A percentile compares a stretch with the other conserved stretches of the same genome.
Evolutionary conservation across 306 rosid genomes (phyloP).

Genomic region (Prunus armeniaca): DNA sequence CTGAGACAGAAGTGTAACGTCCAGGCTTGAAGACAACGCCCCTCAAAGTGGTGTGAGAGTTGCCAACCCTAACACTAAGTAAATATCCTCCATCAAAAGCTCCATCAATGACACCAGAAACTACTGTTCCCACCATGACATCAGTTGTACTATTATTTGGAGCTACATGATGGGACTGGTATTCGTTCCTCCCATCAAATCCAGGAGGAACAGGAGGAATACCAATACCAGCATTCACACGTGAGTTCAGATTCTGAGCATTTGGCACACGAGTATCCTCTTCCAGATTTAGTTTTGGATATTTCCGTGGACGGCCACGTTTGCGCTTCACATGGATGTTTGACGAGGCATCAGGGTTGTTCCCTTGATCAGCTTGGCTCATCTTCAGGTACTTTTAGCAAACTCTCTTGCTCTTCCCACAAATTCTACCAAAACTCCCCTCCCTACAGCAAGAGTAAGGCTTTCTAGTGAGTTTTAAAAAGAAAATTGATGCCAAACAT

Average conservation of each 20-base stretch:
- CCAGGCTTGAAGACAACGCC: constrained; percentile 91
- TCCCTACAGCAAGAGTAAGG: constrained; percentile 24
- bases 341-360: constrained; percentile 50
- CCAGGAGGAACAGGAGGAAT: constrained; percentile 44
- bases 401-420: constrained; percentile 2
- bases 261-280: constrained; percentile 31
- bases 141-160: constrained; percentile 35
- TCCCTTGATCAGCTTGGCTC: constrained; percentile 57
- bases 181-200: constrained; percentile 46
- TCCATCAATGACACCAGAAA: constrained; percentile 84
- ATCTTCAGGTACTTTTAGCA: constrained; percentile 31
- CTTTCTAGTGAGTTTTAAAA: neutral
- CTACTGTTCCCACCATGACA: constrained; percentile 61
- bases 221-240: constrained; percentile 25
- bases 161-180: constrained; percentile 46
- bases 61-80: constrained; percentile 74
- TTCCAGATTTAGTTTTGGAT: constrained; percentile 52
- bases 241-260: constrained; percentile 37
- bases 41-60: constrained; percentile 65
- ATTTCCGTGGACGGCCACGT: constrained; percentile 96
- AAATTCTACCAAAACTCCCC: neutral
- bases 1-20: constrained; percentile 60
- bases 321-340: constrained; percentile 77
- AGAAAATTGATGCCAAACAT: neutral
- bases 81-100: constrained; percentile 92